Evolutionary conservation across 192 early-diverging fungal species (phyloP), one percentile per base, ranked within the genome.

Genomic region (Entophlyctis luteolus): DNA sequence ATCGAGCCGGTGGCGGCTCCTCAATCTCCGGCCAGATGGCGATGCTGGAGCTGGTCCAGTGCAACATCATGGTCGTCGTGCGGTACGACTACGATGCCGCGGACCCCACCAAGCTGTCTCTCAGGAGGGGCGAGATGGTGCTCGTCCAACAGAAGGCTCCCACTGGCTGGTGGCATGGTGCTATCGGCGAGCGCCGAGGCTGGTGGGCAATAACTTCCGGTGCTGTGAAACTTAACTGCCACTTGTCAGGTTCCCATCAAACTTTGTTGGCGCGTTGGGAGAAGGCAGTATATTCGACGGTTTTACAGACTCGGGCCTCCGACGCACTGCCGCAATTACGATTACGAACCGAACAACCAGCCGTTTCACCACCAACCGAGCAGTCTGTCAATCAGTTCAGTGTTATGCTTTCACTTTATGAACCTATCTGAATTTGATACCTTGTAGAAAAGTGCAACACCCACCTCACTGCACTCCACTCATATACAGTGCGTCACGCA

Each of bases 111-210:
- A 86, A 85, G 47, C 84, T 98, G 46, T 80, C 86, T 3, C 95
- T 98, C 75, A 82, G 83, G 55, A 80, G 85, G 60, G 93, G 89
- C 58, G 92, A 96, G 67, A 75, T 89, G 58, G 94, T 98, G 67
- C 88, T 93, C 65, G 95, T 98, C 4, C 75, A 95, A 5, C 87
- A 87, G 5, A 90, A 91, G 62, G 87, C 97, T 29, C 86, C 89
- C 60, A 91, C 91, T 0, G 96, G 95, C 12, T 98, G 96, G 96
- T 98, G 96, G 96, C 93, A 95, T 68, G 96, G 96, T 16, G 72
- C 89, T 56, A 89, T 87, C 54, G 87, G 81, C 48, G 76, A 85
- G 65, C n/a, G 16, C 3, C 84, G 91, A 48, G 95, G 95, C 23
- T 60, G 58, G 45, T 60, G 38, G 25, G 36, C 37, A 8, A 38